Evolutionary conservation across 2,329 filamentous ascomycete genomes (phyloP), one percentile per base, ranked within the genome.

Genomic region (Colletotrichum salicis): DNA sequence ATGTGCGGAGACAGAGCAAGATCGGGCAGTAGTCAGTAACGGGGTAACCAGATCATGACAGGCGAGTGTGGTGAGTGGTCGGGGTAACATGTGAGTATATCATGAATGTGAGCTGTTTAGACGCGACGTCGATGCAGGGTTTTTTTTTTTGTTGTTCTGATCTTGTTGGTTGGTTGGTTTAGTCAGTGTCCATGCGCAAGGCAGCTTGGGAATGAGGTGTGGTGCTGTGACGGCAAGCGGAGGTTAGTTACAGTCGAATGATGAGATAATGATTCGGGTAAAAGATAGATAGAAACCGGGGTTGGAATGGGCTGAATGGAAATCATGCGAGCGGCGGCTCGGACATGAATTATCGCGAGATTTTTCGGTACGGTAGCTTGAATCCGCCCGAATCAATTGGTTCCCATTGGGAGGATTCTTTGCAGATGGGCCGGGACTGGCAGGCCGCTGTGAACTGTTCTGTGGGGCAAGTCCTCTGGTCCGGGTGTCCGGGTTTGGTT

Each of bases 71-170:
- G 65, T 70, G 61, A 72, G 65, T 51, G 70, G 41, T 45, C 71
- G 71, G 58, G 64, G 55, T 64, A 73, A 73, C 72, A 72, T 72
- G 70, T 59, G 65, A 62, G 70, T 57, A 72, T 67, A 63, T 72
- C 71, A 61, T 72, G 63, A 66, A 66, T 33, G 61, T 71, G 67
- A 67, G 67, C 67, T 73, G 64, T 56, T 73, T 24, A 56, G 64
- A 29, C n/a, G 48, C 45, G 62, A 65, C 29, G 60, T 62, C 48
- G 61, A 56, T 60, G 19, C 52, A 54, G 51, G 55, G 24, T 2
- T 27, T 27, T 27, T 58, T 60, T 55, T 59, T 27, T 66, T 37
- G 31, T 41, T 41, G 27, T 29, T 5, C 27, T 15, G 41, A 7
- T n/a, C 41, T 48, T 48, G 41, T 48, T 48, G 8, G 27, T 29